Evolutionary conservation across 2,329 filamentous ascomycete genomes (phyloP), one percentile per base, ranked within the genome.

Genomic region (Cercospora canescens): DNA sequence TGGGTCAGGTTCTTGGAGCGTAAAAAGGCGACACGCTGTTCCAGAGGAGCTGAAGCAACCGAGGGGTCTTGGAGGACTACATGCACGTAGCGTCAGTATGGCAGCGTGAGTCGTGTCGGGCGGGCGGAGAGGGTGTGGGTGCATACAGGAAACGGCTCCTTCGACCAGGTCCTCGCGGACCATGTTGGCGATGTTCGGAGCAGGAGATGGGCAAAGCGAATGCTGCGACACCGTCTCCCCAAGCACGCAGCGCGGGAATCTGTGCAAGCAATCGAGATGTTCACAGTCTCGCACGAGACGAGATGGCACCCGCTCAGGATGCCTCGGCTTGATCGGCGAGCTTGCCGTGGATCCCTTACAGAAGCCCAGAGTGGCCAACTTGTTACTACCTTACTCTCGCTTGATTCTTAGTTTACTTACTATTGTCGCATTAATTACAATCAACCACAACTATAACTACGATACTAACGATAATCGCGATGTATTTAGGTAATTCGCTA

Each of bases 1-100:
- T 95, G 91, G 0, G 94, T 98, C 62, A 99, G 86, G 79, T 99
- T 98, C 82, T 99, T 99, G 7, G 94, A 96, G 79, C 94, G 92
- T 21, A 99, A 85, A 74, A 99, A 99, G 8, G 93, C 91, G 66
- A 98, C 87, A 70, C 93, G 89, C 80, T 95, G 97, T 76, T 98
- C 95, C 68, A 97, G 82, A n/a, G 95, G 91, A 5, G 95, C 94
- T 9, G 89, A 88, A 39, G 93, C 88, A 72, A 99, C 94, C 60
- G 90, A 96, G 11, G 95, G 94, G 78, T 99, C 95, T 81, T 96
- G 93, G 67, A 99, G 88, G 80, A 99, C 74, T 76, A 93, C 94
- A 76, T 16, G 24, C 32, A 21, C 41, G 55, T 14, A 39, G 65
- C 34, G 50, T 57, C 21, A 48, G 45, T 11, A 14, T 34, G 8